Evolutionary conservation across 78 protist genomes (phyloP), one percentile per base, ranked within the genome.

Genomic region (Neovahlkampfia damariscottae): DNA sequence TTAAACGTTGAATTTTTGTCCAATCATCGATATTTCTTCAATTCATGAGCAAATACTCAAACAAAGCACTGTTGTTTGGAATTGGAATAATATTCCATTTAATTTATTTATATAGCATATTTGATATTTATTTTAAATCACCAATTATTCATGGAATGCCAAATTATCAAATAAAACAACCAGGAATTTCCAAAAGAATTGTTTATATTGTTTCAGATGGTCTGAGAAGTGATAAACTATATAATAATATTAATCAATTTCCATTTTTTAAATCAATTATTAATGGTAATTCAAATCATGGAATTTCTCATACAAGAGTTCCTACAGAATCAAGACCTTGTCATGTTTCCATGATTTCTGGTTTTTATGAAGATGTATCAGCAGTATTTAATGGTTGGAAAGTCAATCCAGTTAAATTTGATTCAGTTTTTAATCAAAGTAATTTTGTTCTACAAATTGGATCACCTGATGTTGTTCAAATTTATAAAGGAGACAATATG

Each of bases 241-340:
- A 37, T 10, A 30, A 34, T 68, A 5, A 28, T 82, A 10, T 10
- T 2, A 32, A 29, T 30, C 9, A 38, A 29, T 79, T 91, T 4
- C 87, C 89, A 19, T 90, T 76, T 50, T 74, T 90, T 38, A 69
- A 84, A 29, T 27, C 41, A 32, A 70, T 86, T 71, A 8, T 82
- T 35, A 83, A 76, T 70, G 30, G 50, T 4, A 28, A 27, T 9
- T 88, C 87, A 8, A 1, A 72, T 1, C 89, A 82, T 85, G 96
- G 96, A 30, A 84, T 92, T 1, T 62, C 86, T 34, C 94, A 91
- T 41, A 89, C 96, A 1, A 73, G 92, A 8, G 91, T 92, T 8
- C 96, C 96, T 29, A 92, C 96, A 7, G 96, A 92, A 41, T 87
- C 96, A 1, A 69, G 96, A 38, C 96, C 96, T 3, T 86, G 96